A percentile compares a stretch with the other conserved stretches of the same genome.
These are phyloP conservation scores for Chalciporus piperatus DNA, from an alignment of 768 basidiomycete genomes.

Conservation along the genomic window DNA sequence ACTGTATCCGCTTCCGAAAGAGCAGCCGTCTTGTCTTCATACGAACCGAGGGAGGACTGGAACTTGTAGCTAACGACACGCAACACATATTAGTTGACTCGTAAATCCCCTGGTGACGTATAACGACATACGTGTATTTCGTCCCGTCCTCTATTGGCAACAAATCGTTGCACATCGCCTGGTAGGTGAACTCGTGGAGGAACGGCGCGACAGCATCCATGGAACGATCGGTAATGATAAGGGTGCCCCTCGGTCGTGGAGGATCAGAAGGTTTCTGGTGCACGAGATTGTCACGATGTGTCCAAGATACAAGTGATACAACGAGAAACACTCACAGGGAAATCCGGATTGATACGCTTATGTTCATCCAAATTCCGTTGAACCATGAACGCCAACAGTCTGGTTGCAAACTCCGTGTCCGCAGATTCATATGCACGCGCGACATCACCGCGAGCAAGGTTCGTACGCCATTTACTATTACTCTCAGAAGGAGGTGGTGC, in stretches of 20 bases:
- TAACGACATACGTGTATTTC: conserved; percentile 73
- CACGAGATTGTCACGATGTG: conserved; percentile 1
- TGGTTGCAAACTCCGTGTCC: conserved; percentile 75
- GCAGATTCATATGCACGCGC: conserved; percentile 67
- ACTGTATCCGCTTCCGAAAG: conserved; percentile 87
- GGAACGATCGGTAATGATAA: conserved; percentile 93
- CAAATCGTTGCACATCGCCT: conserved; percentile 97
- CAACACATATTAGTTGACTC: not conserved
- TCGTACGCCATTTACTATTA: conserved; percentile 74
- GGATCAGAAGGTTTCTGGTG: conserved; percentile 52
- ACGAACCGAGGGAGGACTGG: conserved; percentile 79
- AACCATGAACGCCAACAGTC: conserved; percentile 81
- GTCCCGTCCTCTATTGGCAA: conserved; percentile 84
- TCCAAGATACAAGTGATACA: not conserved
- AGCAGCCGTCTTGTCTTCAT: conserved; percentile 83
- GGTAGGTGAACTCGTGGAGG: conserved; percentile 97
- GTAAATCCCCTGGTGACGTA: conserved; percentile 8
- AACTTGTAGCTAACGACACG: conserved; percentile 77
- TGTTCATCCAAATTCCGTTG: conserved; percentile 84
- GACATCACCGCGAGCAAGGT: conserved; percentile 69
- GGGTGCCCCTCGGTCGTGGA: conserved; percentile 68
- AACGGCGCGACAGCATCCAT: conserved; percentile 93
- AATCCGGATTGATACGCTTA: conserved; percentile 81
- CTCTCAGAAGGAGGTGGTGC: conserved; percentile 64
- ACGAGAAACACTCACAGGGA: conserved; percentile 57